Evolutionary conservation across 176 grass and related monocot genomes (phyloP), one percentile per base, ranked within the genome.

Genomic region (Guadua angustifolia): DNA sequence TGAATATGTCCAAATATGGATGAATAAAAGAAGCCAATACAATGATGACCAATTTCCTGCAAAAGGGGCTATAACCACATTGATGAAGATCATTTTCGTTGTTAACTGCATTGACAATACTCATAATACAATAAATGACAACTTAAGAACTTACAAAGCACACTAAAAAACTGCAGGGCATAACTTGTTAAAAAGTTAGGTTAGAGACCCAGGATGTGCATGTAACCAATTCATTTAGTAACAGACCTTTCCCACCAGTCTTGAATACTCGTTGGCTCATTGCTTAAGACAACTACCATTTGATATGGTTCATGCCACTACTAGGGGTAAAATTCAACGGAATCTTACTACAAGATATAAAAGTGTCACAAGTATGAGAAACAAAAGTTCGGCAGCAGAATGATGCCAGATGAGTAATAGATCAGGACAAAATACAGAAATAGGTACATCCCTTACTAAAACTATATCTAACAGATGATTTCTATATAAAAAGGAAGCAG

Each of bases 141-240:
- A 72, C 22, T 13, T n/a, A 5, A 3, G 21, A 72, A 26, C 9
- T 51, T 72, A 82, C 24, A 60, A 45, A 71, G 49, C 22, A 24
- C 4, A 38, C 38, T 26, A 1, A 62, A 63, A 60, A 49, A 50
- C 7, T 73, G 35, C 40, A 33, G 69, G 61, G 47, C 17, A n/a
- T 66, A 82, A 24, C 38, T 25, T 80, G 36, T 24, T 66, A 53
- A 56, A 42, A 57, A 13, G 33, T 73, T 5, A 64, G 11, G 60
- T 39, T 49, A 84, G 14, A 73, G 26, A 3, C 14, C 56, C 32
- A 74, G 29, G 21, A 74, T 74, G 11, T 16, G 38, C 38, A 74
- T 60, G 59, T 33, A 68, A 74, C 82, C 72, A 73, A 64, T 59
- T 15, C 32, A 80, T 35, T 73, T 66, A 17, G 15, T 57, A 74